phyloP scores from a whole-genome alignment of 495 filamentous ascomycete species.

The Podospora pseudoanserina region DNA sequence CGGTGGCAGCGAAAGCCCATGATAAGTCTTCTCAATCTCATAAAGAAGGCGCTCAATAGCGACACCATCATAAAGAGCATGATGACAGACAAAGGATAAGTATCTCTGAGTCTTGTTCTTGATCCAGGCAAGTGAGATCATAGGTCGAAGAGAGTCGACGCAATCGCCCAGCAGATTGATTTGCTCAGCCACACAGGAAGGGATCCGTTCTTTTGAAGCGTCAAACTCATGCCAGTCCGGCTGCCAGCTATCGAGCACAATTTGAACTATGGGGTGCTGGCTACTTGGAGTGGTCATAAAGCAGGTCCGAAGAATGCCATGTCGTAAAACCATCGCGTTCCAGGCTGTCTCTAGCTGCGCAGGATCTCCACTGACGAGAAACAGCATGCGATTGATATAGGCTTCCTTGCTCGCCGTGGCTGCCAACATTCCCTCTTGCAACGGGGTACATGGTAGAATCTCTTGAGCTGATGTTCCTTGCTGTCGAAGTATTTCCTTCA shows the following conservation, averaged over 20 bases:
- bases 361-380: constrained; percentile 29
- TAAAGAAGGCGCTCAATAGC: constrained; percentile 61
- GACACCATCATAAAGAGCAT: constrained; percentile 77
- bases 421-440: constrained; percentile 78
- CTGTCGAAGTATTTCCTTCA: constrained; percentile 32
- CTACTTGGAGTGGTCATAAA: constrained; percentile 54
- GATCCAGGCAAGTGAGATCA: constrained; percentile 38
- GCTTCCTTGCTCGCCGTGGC: constrained; percentile 37
- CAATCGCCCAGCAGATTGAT: constrained; percentile 27
- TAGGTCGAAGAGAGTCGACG: constrained; percentile 33
- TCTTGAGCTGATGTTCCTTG: constrained; percentile 40
- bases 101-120: constrained; percentile 22
- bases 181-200: constrained; percentile 25
- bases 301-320: constrained; percentile 61
- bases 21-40: constrained; percentile 57
- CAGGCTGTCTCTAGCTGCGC: constrained; percentile 41
- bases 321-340: constrained; percentile 49
- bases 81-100: constrained; percentile 64
- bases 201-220: constrained; percentile 17
- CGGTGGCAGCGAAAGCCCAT: constrained; percentile 41
- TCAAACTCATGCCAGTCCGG: constrained; percentile 34
- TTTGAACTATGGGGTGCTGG: constrained; percentile 54
- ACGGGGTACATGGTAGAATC: constrained; percentile 72
- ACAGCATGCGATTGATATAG: constrained; percentile 46
- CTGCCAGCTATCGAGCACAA: constrained; percentile 44